These are phyloP conservation scores for Massarina eburnea DNA, from an alignment of 2,329 filamentous ascomycete species.

Conservation along the genomic window DNA sequence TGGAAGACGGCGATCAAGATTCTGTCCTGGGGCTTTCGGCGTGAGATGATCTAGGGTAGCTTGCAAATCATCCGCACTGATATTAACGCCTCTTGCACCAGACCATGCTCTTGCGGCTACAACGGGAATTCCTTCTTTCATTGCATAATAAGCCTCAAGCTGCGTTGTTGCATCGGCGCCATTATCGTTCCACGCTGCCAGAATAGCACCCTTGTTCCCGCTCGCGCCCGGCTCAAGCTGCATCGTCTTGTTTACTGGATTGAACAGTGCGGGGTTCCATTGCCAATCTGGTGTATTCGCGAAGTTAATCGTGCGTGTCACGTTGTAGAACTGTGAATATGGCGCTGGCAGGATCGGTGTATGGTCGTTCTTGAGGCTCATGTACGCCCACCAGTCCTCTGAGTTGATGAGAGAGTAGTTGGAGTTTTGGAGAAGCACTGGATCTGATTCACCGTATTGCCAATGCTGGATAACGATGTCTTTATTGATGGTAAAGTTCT, in stretches of 20 bases:
- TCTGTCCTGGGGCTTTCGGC: slow-evolving; percentile 46
- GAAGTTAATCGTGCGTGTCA: slow-evolving; percentile 50
- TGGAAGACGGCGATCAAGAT: slow-evolving; percentile 45
- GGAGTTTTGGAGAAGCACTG: slow-evolving; percentile 41
- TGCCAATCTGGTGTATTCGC: slow-evolving; percentile 46
- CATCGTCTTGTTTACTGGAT: slow-evolving; percentile 46
- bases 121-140: slow-evolving; percentile 49
- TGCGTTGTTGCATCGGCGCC: slow-evolving; percentile 53
- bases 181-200: slow-evolving; percentile 55
- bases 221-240: slow-evolving; percentile 38
- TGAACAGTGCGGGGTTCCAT: slow-evolving; percentile 51
- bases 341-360: slow-evolving; percentile 49
- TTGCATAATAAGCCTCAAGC: slow-evolving; percentile 52
- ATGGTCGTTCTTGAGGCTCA: slow-evolving; percentile 57
- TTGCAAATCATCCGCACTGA: slow-evolving; percentile 29
- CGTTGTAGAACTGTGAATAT: slow-evolving; percentile 53
- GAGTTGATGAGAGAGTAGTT: slow-evolving; percentile 50
- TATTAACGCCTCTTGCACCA: slow-evolving; percentile 39
- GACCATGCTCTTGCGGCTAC: slow-evolving; percentile 49
- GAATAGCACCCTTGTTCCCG: slow-evolving; percentile 35
- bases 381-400: slow-evolving; percentile 57
- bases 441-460: slow-evolving; percentile 54
- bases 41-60: slow-evolving; percentile 44
- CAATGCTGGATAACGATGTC: slow-evolving; percentile 51
- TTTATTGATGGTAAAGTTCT: slow-evolving; percentile 41